Evolutionary conservation across 2,329 filamentous ascomycete species (phyloP).

Genomic region (Exutisphaerella laricina): DNA sequence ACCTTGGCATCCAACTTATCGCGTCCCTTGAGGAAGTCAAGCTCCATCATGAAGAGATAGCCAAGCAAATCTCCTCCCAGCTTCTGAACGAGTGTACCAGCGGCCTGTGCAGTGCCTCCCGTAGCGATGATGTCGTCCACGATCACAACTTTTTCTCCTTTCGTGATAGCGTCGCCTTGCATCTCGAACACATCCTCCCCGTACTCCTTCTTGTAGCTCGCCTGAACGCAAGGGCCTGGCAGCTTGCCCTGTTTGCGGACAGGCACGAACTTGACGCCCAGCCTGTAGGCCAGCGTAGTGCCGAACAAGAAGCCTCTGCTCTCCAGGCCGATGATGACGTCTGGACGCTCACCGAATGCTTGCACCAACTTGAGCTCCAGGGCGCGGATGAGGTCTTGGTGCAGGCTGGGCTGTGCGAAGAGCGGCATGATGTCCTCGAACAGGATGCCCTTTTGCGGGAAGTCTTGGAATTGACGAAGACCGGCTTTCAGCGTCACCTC

Average conservation of each 20-base stretch:
- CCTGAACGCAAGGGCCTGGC: slow-evolving; percentile 71
- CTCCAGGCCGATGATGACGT: slow-evolving; percentile 90
- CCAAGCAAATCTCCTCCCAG: slow-evolving; percentile 80
- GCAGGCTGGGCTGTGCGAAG: slow-evolving; percentile 71
- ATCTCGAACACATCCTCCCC: slow-evolving; percentile 94
- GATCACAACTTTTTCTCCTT: slow-evolving; percentile 82
- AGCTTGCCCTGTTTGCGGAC: slow-evolving; percentile 95
- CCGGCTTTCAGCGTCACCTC: slow-evolving; percentile 62
- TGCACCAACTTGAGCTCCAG: slow-evolving; percentile 76
- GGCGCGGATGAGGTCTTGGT: slow-evolving; percentile 71
- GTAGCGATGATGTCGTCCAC: slow-evolving; percentile 99
- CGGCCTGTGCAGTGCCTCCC: slow-evolving; percentile 85
- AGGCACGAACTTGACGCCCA: slow-evolving; percentile 83
- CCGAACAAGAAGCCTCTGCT: slow-evolving; percentile 95
- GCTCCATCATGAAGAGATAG: slow-evolving; percentile 92
- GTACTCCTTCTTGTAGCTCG: slow-evolving; percentile 91
- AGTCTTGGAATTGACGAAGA: slow-evolving; percentile 84
- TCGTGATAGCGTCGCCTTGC: slow-evolving; percentile 76
- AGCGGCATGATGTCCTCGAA: slow-evolving; percentile 98
- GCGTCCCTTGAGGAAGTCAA: slow-evolving; percentile 86
- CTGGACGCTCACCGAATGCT: slow-evolving; percentile 49
- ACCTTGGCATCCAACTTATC: slow-evolving; percentile 82
- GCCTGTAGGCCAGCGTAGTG: slow-evolving; percentile 73
- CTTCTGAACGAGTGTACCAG: slow-evolving; percentile 77
- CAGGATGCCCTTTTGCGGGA: slow-evolving; percentile 83